Percentiles rank a stretch among this genome's conserved stretches.
Conservation (phyloP, 2,329 filamentous ascomycete species). For the Aureobasidium sp. region DNA sequence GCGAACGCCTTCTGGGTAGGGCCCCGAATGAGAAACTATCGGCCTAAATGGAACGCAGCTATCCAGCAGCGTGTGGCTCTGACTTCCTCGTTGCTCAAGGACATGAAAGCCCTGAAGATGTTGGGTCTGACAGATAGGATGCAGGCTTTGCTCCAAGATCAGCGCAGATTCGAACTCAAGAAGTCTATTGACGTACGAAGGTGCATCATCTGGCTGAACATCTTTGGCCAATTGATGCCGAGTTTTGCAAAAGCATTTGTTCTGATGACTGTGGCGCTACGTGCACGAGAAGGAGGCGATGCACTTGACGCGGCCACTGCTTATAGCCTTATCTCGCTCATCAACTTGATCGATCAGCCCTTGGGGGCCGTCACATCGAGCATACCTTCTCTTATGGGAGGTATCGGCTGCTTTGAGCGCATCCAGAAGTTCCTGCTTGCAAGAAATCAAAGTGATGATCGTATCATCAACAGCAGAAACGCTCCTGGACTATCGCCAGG, state of each 20-base stretch:
- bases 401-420: background rate
- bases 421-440: background rate
- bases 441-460: background rate
- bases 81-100: conserved; percentile 10
- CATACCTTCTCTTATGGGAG: background rate
- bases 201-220: background rate
- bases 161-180: background rate
- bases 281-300: background rate
- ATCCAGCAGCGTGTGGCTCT: conserved; percentile 11
- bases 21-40: background rate
- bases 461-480: background rate
- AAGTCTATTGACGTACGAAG: background rate
- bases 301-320: background rate
- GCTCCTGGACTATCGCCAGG: background rate
- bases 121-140: background rate
- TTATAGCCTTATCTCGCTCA: background rate
- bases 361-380: background rate
- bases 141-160: background rate
- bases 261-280: background rate
- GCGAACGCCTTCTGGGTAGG: conserved; percentile 1
- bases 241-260: background rate
- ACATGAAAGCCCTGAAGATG: conserved; percentile 16
- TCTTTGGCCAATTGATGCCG: background rate
- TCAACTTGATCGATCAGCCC: background rate
- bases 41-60: conserved; percentile 15